Evolutionary conservation across 2,329 filamentous ascomycete species (phyloP).

Genomic region (Lachnellula hyalina): DNA sequence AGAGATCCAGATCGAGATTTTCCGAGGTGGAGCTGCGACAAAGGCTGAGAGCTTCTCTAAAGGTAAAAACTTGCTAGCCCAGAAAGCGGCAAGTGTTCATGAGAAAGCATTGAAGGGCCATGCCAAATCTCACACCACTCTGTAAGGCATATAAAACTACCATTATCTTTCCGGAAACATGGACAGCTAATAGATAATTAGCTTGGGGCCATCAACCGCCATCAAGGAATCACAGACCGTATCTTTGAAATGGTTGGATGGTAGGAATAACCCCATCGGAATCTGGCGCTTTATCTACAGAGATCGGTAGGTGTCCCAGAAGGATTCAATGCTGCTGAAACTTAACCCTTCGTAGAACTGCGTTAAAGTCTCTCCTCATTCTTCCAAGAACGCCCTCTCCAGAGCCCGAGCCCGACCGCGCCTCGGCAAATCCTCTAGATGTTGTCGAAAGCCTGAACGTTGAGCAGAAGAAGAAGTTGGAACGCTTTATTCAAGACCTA

Average conservation of each 20-base stretch:
- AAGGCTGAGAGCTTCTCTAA: neutral
- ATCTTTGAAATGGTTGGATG: slow-evolving; percentile 8
- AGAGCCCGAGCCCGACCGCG: neutral
- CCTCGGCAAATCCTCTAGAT: neutral
- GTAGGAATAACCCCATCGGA: slow-evolving; percentile 12
- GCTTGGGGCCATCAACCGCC: neutral
- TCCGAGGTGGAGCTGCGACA: neutral
- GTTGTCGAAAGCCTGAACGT: neutral
- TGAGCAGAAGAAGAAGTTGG: neutral
- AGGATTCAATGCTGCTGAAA: too few species aligned
- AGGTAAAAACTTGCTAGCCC: neutral
- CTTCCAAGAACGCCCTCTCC: slow-evolving; percentile 3
- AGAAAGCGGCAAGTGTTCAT: slow-evolving; percentile 2
- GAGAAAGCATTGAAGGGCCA: slow-evolving; percentile 16
- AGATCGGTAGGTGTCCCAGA: slow-evolving; percentile 12
- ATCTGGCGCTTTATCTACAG: slow-evolving; percentile 27
- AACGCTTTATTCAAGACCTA: neutral
- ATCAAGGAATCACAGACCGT: neutral
- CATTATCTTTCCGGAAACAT: neutral
- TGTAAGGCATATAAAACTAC: slow-evolving; percentile 1
- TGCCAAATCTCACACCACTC: slow-evolving; percentile 11
- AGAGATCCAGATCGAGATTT: slow-evolving; percentile 3
- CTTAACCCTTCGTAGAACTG: neutral
- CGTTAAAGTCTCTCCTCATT: neutral
- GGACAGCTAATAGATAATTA: neutral